phyloP scores from a whole-genome alignment of 1,284 basidiomycete species.

The Pseudozyma pruni region DNA sequence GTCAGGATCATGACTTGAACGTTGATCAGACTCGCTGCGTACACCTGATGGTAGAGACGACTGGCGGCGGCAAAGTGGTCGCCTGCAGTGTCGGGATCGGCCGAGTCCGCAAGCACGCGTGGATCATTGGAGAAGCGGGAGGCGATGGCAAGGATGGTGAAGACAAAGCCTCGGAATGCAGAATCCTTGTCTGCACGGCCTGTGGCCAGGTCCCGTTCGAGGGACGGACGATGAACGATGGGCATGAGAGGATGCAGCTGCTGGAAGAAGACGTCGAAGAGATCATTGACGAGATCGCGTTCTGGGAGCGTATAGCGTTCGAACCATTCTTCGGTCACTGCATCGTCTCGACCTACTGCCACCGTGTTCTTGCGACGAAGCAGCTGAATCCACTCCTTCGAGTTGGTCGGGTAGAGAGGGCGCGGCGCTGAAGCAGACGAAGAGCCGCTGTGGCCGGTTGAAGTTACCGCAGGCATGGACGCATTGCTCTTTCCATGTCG shows the following conservation, averaged over 20 bases:
- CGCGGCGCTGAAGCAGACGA: constrained; percentile 14
- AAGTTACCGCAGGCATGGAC: not conserved
- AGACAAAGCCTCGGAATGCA: constrained; percentile 61
- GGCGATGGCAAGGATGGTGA: constrained; percentile 59
- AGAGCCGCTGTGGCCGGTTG: not conserved
- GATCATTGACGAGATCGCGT: constrained; percentile 41
- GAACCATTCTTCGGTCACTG: constrained; percentile 54
- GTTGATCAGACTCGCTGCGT: constrained; percentile 59
- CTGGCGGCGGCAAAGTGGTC: constrained; percentile 61
- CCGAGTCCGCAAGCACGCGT: constrained; percentile 49
- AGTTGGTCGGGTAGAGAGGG: constrained; percentile 55
- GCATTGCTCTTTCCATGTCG: constrained; percentile 4
- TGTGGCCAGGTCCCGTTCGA: constrained; percentile 47
- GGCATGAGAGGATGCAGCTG: constrained; percentile 59
- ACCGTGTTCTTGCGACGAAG: constrained; percentile 58
- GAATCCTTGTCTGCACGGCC: constrained; percentile 55
- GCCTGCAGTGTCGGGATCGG: constrained; percentile 52
- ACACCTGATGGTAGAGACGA: constrained; percentile 61
- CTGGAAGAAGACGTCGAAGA: constrained; percentile 53
- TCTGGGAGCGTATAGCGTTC: constrained; percentile 53
- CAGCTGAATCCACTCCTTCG: constrained; percentile 57
- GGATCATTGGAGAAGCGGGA: constrained; percentile 56
- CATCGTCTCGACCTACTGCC: constrained; percentile 59
- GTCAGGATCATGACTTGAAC: constrained; percentile 61
- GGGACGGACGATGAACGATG: constrained; percentile 53